Conservation (phyloP, 1,139 yeast species). For the Blastobotrys elegans region DNA sequence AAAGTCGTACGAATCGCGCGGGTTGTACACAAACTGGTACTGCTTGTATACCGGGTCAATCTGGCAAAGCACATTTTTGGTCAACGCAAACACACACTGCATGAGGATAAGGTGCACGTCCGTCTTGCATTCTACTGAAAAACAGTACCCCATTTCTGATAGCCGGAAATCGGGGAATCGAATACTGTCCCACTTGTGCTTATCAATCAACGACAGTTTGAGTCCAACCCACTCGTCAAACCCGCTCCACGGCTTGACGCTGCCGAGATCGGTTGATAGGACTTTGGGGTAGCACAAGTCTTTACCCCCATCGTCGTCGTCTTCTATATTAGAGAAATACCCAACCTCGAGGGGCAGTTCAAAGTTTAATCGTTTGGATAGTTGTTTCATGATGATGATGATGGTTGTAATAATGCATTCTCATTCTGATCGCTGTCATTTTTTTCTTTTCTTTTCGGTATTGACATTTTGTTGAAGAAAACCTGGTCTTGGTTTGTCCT, state of each 20-base stretch:
- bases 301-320: background rate
- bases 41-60: background rate
- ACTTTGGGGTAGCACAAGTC: constrained; percentile 4
- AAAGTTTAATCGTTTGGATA: constrained; percentile 4
- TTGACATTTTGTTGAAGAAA: background rate
- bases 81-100: constrained; percentile 8
- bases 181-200: constrained; percentile 3
- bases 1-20: constrained; percentile 7
- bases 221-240: constrained; percentile 14
- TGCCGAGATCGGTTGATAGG: constrained; percentile 9
- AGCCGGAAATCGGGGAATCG: background rate
- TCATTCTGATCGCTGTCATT: background rate
- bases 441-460: background rate
- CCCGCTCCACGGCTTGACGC: constrained; percentile 8
- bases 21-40: constrained; percentile 4
- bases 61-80: background rate
- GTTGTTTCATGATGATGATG: constrained; percentile 1
- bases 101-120: constrained; percentile 11
- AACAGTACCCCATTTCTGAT: constrained; percentile 2
- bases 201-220: constrained; percentile 10
- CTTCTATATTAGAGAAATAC: background rate
- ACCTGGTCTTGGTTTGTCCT: background rate
- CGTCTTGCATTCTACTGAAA: constrained; percentile 7
- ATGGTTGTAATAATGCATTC: no score
- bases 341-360: constrained; percentile 14